Percentiles rank a stretch among this genome's conserved stretches.
Conservation (phyloP, 2,329 filamentous ascomycete species). For the Lachnellula hyalina region DNA sequence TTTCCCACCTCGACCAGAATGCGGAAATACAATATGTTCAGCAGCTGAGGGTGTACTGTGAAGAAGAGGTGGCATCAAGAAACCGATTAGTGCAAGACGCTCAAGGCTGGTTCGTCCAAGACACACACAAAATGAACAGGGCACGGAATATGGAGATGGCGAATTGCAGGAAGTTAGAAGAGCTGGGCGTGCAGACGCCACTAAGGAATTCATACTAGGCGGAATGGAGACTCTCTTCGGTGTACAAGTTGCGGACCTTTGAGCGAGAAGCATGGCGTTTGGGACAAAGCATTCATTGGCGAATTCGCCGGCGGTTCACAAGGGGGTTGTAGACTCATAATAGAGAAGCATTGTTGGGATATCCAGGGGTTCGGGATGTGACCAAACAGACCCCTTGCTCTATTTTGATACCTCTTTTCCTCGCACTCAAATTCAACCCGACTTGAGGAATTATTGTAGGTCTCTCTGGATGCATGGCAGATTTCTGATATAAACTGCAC, state of each 20-base stretch:
- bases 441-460: background rate
- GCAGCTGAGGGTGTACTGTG: conserved; percentile 64
- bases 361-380: background rate
- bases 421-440: background rate
- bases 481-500: background rate
- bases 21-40: conserved; percentile 72
- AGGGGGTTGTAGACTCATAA: background rate
- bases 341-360: background rate
- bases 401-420: background rate
- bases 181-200: conserved; percentile 36
- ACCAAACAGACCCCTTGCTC: background rate
- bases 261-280: conserved; percentile 25
- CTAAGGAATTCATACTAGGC: conserved; percentile 2
- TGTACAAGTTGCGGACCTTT: conserved; percentile 16
- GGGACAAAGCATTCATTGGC: conserved; percentile 5
- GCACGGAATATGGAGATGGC: conserved; percentile 51
- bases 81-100: conserved; percentile 58
- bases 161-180: conserved; percentile 51
- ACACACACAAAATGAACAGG: conserved; percentile 51
- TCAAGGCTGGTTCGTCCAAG: conserved; percentile 64
- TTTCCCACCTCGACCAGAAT: conserved; percentile 67
- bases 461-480: background rate
- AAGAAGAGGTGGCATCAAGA: conserved; percentile 58
- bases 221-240: conserved; percentile 1
- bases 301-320: background rate